Percentiles rank a stretch among this genome's conserved stretches.
These are phyloP conservation scores for Zygotorulaspora sp. DNA, from an alignment of 805 yeast species.

Conservation along the genomic window DNA sequence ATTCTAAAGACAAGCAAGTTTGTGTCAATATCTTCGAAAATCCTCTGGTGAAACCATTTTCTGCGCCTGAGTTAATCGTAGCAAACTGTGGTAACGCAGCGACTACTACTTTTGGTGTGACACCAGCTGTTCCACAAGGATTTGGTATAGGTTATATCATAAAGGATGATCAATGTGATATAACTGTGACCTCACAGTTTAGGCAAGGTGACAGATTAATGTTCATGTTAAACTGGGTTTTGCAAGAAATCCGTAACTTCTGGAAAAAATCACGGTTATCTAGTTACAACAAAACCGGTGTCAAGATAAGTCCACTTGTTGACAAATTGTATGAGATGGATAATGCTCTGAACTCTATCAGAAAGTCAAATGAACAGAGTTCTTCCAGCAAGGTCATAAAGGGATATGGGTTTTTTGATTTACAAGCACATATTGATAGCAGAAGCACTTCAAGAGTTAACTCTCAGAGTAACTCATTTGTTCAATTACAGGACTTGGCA, in stretches of 20 bases:
- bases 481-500: constrained; percentile 18
- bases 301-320: constrained; percentile 28
- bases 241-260: constrained; percentile 53
- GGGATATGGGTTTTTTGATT: constrained; percentile 27
- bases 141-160: constrained; percentile 91
- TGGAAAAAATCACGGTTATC: constrained; percentile 30
- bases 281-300: constrained; percentile 16
- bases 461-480: constrained; percentile 18
- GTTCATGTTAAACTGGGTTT: constrained; percentile 65
- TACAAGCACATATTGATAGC: constrained; percentile 28
- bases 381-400: constrained; percentile 12
- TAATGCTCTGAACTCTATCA: constrained; percentile 26
- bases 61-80: constrained; percentile 43
- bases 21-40: constrained; percentile 47
- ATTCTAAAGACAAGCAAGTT: constrained; percentile 22
- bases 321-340: constrained; percentile 37
- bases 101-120: constrained; percentile 77
- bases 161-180: constrained; percentile 70
- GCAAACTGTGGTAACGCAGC: constrained; percentile 93
- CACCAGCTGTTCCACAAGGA: constrained; percentile 85
- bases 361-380: constrained; percentile 1
- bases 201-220: constrained; percentile 79
- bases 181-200: constrained; percentile 83
- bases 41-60: constrained; percentile 35
- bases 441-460: constrained; percentile 20